These are phyloP conservation scores for Populus tremula DNA, from an alignment of 345 rosid species.

Conservation along the genomic window DNA sequence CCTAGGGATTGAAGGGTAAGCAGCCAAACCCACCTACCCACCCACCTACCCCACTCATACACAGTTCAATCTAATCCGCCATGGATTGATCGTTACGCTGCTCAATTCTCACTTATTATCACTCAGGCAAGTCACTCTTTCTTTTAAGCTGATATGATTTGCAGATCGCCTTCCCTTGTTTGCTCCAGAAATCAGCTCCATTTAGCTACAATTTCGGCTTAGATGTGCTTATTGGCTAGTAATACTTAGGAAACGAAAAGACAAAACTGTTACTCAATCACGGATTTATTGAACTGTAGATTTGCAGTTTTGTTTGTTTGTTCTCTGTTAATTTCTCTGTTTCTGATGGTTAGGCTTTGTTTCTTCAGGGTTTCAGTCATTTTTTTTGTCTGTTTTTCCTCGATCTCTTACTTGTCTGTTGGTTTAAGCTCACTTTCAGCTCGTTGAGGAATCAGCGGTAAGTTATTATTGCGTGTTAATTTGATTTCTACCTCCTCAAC, in stretches of 20 bases:
- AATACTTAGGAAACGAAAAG: neutral
- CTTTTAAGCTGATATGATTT: neutral
- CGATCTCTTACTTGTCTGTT: constrained; percentile 9
- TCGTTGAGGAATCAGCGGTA: constrained; percentile 3
- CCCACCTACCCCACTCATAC: neutral
- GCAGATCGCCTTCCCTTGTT: constrained; percentile 17
- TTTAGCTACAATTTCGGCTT: neutral
- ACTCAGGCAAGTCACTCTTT: neutral
- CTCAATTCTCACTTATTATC: neutral
- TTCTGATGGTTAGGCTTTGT: neutral
- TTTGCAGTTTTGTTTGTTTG: neutral
- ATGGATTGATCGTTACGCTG: constrained; percentile 3
- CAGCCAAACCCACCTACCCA: neutral
- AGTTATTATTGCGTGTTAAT: neutral
- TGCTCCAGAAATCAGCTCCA: neutral
- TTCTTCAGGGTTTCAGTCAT: constrained; percentile 6
- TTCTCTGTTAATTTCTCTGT: neutral
- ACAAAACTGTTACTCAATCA: neutral
- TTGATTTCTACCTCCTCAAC: neutral
- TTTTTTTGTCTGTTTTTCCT: neutral
- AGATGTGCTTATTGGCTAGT: neutral
- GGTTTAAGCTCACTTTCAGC: neutral
- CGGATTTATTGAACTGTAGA: neutral
- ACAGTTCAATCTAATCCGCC: neutral
- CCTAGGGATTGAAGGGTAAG: constrained; percentile 4